Base-by-base conservation (phyloP, 2,329 filamentous ascomycete species). In the Botrytis squamosa region DNA sequence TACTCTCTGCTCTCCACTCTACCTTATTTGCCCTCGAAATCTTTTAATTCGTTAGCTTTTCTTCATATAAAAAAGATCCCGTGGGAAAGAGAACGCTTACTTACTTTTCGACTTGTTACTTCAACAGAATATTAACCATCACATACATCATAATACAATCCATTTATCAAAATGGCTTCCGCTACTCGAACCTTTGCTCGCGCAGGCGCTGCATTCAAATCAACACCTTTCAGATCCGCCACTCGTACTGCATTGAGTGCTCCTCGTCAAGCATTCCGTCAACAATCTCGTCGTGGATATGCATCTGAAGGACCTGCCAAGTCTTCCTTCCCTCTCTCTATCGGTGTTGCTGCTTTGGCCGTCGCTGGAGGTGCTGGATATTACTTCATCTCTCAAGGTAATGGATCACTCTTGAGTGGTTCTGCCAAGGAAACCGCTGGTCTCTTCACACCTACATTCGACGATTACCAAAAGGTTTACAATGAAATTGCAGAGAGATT, bases 381-480 rank as follows among this genome's bases (percentile, higher is more conserved):
- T 83, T 91, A 88, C 82, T 90, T 88, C 83, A 90, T 91, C 83
- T 87, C 85, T 78, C 86, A 89, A 82, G 86, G 87, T 79, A 85
- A 85, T 73, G 83, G 84, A 38, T 77, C 77, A 42, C 65, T 81
- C 29, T 75, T 80, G 55, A 76, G 77, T 55, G 80, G 80, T 74
- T 83, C 83, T 25, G 82, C 81, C 14, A 78, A 83, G 69, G 81
- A 85, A 74, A 84, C 84, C 78, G 84, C 86, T 77, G 81, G 82
- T 80, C 82, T 89, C 78, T 92, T 95, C 85, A 88, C 86, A 70
- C 93, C 94, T 75, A 92, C 89, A 81, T 90, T 92, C 84, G 91
- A 92, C 80, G 94, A 99, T 84, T 98, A 97, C 87, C 94, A 98
- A 87, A 92, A 93, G 84, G 93, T 98, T 71, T 98, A 98, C 86